Evolutionary conservation across 208 protist genomes (phyloP).

Genomic region (Blastocrithidia nonstop): DNA sequence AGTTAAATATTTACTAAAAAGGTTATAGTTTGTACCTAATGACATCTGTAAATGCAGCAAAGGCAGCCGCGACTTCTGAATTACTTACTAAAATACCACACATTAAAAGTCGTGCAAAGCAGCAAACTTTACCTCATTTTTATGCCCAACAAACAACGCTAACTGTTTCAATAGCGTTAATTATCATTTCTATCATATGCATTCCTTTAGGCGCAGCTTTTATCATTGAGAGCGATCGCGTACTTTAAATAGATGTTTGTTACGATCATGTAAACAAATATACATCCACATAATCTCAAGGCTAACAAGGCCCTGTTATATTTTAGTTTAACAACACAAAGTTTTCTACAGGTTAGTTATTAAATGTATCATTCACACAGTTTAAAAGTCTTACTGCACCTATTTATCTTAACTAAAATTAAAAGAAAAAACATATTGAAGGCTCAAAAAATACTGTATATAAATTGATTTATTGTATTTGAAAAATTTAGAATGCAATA

Average conservation of each 20-base stretch:
- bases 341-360: slow-evolving; percentile 20
- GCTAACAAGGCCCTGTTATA: slow-evolving; percentile 13
- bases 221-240: slow-evolving; percentile 49
- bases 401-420: slow-evolving; percentile 93
- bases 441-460: slow-evolving; percentile 88
- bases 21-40: background rate
- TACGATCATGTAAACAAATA: slow-evolving; percentile 74
- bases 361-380: slow-evolving; percentile 34
- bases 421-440: slow-evolving; percentile 97
- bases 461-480: no score
- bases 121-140: slow-evolving; percentile 91
- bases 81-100: slow-evolving; percentile 9
- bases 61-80: no score
- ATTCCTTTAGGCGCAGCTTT: slow-evolving; percentile 87
- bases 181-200: slow-evolving; percentile 87
- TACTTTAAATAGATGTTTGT: slow-evolving; percentile 29
- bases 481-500: no score
- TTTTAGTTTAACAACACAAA: slow-evolving; percentile 24
- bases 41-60: no score
- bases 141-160: slow-evolving; percentile 90
- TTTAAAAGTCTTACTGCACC: slow-evolving; percentile 62
- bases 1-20: slow-evolving; percentile 1
- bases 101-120: slow-evolving; percentile 31
- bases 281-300: slow-evolving; percentile 7
- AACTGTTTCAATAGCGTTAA: slow-evolving; percentile 81